phyloP scores from a whole-genome alignment of 2,329 filamentous ascomycete genomes.

The Paecilomyces sp. region DNA sequence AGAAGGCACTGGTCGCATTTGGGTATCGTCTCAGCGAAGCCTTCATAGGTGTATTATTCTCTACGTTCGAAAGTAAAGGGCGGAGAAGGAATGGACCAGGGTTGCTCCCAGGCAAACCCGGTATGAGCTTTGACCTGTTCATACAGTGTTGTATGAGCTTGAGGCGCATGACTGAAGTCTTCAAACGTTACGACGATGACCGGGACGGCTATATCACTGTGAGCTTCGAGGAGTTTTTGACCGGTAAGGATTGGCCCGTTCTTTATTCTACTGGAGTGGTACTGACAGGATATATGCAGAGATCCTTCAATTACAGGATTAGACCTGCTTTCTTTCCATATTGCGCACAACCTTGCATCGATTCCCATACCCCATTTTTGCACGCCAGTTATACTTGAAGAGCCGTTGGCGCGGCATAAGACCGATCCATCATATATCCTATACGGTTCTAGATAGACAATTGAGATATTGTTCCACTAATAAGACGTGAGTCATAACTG shows the following conservation, averaged over 20 bases:
- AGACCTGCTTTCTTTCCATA: slow-evolving; percentile 6
- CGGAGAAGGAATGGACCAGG: slow-evolving; percentile 32
- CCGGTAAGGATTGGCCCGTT: slow-evolving; percentile 36
- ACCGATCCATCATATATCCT: not conserved
- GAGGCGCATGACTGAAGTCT: slow-evolving; percentile 98
- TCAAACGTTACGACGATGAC: slow-evolving; percentile 98
- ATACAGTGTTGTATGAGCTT: slow-evolving; percentile 95
- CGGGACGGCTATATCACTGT: slow-evolving; percentile 86
- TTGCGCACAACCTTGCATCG: not conserved
- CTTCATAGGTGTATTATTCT: slow-evolving; percentile 80
- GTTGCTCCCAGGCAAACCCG: slow-evolving; percentile 35
- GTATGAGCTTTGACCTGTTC: slow-evolving; percentile 91
- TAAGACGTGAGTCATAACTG: not conserved
- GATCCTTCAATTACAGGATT: slow-evolving; percentile 30
- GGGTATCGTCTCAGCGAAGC: slow-evolving; percentile 80
- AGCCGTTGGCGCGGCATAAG: not conserved
- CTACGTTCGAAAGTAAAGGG: slow-evolving; percentile 67
- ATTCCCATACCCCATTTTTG: not conserved
- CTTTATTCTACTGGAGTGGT: not conserved
- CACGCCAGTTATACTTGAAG: not conserved
- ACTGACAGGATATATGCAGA: slow-evolving; percentile 15
- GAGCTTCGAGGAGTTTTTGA: slow-evolving; percentile 74
- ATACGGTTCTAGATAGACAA: not conserved
- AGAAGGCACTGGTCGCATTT: slow-evolving; percentile 83
- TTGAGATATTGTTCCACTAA: not conserved